A percentile compares a stretch with the other conserved stretches of the same genome.
Conservation (phyloP, 495 filamentous ascomycete species). For the Neurospora tetraspora region DNA sequence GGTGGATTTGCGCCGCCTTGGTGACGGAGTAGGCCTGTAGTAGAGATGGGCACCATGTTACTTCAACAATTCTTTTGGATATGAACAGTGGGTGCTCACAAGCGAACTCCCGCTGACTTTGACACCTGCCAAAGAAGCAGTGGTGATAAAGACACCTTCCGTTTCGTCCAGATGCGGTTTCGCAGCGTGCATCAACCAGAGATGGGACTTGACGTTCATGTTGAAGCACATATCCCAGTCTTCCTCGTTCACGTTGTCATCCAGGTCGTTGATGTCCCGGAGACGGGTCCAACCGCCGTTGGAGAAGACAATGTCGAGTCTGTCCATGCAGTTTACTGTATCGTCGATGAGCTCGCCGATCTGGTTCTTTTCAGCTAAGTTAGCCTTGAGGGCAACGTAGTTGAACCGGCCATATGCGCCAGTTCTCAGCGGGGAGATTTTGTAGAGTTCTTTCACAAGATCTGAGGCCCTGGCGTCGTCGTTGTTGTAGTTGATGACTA, state of each 20-base stretch:
- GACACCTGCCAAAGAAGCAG: constrained; percentile 44
- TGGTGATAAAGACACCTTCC: constrained; percentile 44
- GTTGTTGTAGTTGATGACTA: constrained; percentile 45
- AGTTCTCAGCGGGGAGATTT: constrained; percentile 11
- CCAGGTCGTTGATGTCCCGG: constrained; percentile 38
- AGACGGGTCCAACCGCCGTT: constrained; percentile 49
- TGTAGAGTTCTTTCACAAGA: constrained; percentile 33
- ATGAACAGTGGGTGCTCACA: constrained; percentile 10
- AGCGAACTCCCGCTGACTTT: constrained; percentile 40
- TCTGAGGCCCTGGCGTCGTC: constrained; percentile 32
- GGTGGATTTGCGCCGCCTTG: constrained; percentile 49
- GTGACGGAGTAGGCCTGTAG: constrained; percentile 40
- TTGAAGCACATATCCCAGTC: constrained; percentile 49
- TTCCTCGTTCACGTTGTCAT: constrained; percentile 44
- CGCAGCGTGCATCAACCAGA: constrained; percentile 44
- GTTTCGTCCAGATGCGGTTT: constrained; percentile 35
- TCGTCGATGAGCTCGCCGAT: constrained; percentile 35
- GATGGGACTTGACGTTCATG: constrained; percentile 49
- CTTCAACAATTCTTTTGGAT: not conserved
- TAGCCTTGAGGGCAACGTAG: constrained; percentile 37
- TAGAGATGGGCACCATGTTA: not conserved
- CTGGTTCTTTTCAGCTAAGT: constrained; percentile 34
- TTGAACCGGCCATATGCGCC: not conserved
- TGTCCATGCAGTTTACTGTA: constrained; percentile 33
- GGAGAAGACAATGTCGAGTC: constrained; percentile 44